These are phyloP conservation scores for Boletus subcaerulescens DNA, from an alignment of 768 basidiomycete species.

Conservation along the genomic window DNA sequence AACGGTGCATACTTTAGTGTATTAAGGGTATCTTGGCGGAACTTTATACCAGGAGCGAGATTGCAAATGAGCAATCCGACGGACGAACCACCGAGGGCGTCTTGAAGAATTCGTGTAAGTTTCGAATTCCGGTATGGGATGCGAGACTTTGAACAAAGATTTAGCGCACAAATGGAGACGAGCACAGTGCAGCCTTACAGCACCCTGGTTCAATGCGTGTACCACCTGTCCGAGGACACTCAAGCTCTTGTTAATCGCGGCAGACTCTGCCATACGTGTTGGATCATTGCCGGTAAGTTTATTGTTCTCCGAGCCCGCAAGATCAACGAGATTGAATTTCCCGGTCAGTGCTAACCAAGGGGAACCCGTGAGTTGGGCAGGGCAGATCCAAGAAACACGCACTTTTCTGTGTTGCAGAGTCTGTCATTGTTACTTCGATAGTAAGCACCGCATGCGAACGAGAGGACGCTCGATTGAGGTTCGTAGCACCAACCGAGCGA, in stretches of 20 bases:
- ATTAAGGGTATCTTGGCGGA: conserved; percentile 84
- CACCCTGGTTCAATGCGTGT: conserved; percentile 74
- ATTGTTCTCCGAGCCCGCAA: conserved; percentile 91
- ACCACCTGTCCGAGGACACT: conserved; percentile 88
- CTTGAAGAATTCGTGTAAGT: conserved; percentile 85
- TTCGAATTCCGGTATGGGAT: conserved; percentile 91
- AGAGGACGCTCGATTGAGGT: conserved; percentile 80
- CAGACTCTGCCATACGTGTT: conserved; percentile 83
- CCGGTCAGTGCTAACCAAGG: conserved; percentile 54
- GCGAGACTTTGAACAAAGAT: conserved; percentile 45
- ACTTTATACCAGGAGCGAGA: conserved; percentile 77
- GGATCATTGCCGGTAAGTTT: conserved; percentile 87
- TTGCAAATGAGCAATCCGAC: conserved; percentile 84
- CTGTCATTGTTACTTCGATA: conserved; percentile 59
- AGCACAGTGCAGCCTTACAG: conserved; percentile 36
- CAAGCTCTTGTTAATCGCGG: conserved; percentile 88
- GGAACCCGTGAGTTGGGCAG: not conserved
- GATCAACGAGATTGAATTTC: conserved; percentile 83
- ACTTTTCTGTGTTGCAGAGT: conserved; percentile 55
- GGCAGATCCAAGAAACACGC: conserved; percentile 15
- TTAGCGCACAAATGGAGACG: conserved; percentile 6
- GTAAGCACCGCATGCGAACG: conserved; percentile 87
- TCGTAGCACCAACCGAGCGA: conserved; percentile 83
- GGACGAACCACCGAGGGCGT: conserved; percentile 80
- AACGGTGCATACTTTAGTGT: conserved; percentile 70